Base-by-base conservation (phyloP, 805 yeast genomes). In the Myxozyma neotropica region DNA sequence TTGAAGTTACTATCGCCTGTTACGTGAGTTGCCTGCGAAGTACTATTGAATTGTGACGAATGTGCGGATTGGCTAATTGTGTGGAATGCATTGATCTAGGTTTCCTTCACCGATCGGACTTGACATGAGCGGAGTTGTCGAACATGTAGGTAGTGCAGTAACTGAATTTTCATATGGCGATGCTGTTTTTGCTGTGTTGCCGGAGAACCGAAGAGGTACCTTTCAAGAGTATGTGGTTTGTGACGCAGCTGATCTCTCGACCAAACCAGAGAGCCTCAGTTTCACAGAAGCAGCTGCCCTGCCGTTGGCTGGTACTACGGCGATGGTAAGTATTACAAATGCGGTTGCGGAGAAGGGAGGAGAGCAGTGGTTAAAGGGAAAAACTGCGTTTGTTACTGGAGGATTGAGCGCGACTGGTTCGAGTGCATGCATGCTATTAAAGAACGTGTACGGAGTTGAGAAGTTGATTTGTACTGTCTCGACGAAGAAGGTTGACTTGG, bases 391-490 rank as follows among this genome's bases (percentile, higher is more conserved):
- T 45, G 65, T 68, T 12, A 51, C 61, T 24, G 60, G 58, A 27
- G 69, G 67, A n/a, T 36, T 58, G 21, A 31, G 50, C 33, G 59
- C 59, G 19, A 55, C 55, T 23, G 70, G 70, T 3, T 54, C 63
- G 6, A 50, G 55, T 48, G 66, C 65, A 6, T 55, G 61, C 35
- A 64, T 64, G 57, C 47, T 68, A 17, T 59, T 63, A 19, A 59
- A 58, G 33, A 64, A 67, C 31, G 66, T 67, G 15, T 57, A 50
- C 24, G 67, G 67, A 19, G 61, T 51, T 15, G 61, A 46, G 7
- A 55, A 62, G 31, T 64, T 67, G 6, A 59, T 62, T 15, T 54
- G 64, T 13, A 63, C 67, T 2, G 65, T 60, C 17, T 67, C 69
- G 10, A 61, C 69, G 19, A 15, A 46, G 19, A 67, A 67, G 45